A percentile compares a stretch with the other conserved stretches of the same genome.
These are phyloP conservation scores for Zychaea mexicana DNA, from an alignment of 371 early-diverging fungal genomes.

Conservation along the genomic window DNA sequence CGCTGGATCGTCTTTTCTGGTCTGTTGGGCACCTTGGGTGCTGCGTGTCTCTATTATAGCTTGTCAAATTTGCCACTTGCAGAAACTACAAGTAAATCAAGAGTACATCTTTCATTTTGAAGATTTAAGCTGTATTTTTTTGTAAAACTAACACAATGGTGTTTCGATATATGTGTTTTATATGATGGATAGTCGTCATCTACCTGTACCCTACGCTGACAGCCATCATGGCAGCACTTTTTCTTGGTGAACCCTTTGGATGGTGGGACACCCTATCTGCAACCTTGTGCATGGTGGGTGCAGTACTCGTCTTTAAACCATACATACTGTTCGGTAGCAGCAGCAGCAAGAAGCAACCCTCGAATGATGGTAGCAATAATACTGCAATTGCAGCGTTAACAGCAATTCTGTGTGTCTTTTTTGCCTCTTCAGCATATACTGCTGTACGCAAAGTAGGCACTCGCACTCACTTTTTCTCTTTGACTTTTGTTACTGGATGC, in stretches of 20 bases:
- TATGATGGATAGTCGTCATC: not conserved
- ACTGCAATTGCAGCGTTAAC: too few species aligned
- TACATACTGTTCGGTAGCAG: conserved; percentile 46
- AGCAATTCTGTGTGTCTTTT: too few species aligned
- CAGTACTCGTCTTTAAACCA: conserved; percentile 66
- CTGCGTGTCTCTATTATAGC: conserved; percentile 70
- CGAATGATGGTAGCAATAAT: conserved; percentile 2
- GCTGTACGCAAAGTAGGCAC: too few species aligned
- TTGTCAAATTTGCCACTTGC: conserved; percentile 67
- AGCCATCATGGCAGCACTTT: conserved; percentile 58
- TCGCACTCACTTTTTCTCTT: conserved; percentile 73
- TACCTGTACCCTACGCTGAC: conserved; percentile 64
- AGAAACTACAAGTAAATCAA: conserved; percentile 76
- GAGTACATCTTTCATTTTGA: too few species aligned
- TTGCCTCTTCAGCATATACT: too few species aligned
- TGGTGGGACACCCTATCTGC: conserved; percentile 55
- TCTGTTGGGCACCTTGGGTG: conserved; percentile 60
- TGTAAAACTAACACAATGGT: too few species aligned
- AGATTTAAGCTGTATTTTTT: too few species aligned
- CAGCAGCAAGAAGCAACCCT: not conserved
- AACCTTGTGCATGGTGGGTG: conserved; percentile 60
- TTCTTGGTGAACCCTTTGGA: conserved; percentile 64
- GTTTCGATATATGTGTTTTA: too few species aligned
- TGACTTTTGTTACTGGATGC: conserved; percentile 78
- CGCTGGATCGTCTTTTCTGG: conserved; percentile 66